phyloP scores from a whole-genome alignment of 345 rosid genomes.

The Abelmoschus esculentus region DNA sequence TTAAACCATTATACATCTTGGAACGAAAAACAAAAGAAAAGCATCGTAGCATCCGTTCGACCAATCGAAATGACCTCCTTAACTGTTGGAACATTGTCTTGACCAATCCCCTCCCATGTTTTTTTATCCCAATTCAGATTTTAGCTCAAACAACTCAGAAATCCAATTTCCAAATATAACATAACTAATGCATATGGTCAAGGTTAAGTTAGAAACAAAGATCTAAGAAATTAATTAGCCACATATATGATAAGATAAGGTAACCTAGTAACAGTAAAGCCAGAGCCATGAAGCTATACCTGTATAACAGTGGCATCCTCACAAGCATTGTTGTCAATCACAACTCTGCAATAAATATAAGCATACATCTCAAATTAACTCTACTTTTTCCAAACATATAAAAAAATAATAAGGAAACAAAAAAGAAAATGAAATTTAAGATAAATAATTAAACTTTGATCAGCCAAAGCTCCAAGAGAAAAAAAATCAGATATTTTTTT shows the following conservation, averaged over 20 bases:
- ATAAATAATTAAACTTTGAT: neutral
- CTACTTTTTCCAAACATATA: neutral
- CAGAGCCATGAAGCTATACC: conserved; percentile 23
- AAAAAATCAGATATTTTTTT: neutral
- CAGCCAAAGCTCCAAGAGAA: neutral
- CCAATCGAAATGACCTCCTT: neutral
- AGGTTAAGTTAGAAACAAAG: conserved; percentile 3
- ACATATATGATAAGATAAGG: neutral
- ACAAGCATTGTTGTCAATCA: conserved; percentile 57
- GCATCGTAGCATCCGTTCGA: neutral
- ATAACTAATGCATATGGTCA: neutral
- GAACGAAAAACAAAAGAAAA: neutral
- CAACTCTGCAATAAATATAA: conserved; percentile 49
- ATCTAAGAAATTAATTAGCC: neutral
- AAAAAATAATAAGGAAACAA: neutral
- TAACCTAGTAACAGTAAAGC: conserved; percentile 8
- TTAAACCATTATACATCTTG: neutral
- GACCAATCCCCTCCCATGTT: neutral
- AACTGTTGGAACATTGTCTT: neutral
- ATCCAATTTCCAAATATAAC: neutral
- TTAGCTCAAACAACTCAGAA: neutral
- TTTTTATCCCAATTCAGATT: neutral
- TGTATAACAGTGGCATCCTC: conserved; percentile 73
- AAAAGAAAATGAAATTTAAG: neutral
- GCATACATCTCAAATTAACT: conserved; percentile 5